A percentile compares a stretch with the other conserved stretches of the same genome.
Conservation (phyloP, 169 alveolate genomes). For the Neospora caninum region DNA sequence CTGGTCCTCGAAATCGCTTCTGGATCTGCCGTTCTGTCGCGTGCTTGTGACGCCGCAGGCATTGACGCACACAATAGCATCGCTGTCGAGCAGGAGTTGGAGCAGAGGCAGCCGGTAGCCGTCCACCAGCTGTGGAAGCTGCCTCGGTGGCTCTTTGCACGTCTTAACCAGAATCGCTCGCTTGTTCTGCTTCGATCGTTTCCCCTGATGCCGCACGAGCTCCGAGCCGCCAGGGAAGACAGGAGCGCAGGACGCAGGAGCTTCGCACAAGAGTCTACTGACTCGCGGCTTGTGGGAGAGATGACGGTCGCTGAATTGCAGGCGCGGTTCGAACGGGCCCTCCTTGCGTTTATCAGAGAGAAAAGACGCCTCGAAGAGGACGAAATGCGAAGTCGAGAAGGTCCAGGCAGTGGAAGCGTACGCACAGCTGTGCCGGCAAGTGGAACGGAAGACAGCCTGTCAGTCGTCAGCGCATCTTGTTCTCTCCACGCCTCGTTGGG, state of each 20-base stretch:
- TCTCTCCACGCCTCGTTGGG: too few species aligned
- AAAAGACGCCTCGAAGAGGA: not conserved
- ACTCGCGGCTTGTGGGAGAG: not conserved
- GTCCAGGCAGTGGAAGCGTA: too few species aligned
- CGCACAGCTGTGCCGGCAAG: too few species aligned
- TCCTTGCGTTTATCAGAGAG: not conserved
- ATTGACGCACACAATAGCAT: too few species aligned
- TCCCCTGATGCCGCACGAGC: conserved; percentile 10
- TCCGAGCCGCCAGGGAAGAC: not conserved
- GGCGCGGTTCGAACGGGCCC: not conserved
- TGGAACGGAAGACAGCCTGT: too few species aligned
- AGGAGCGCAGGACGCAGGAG: not conserved
- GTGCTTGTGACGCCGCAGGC: too few species aligned
- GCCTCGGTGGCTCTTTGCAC: not conserved
- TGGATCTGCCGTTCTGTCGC: too few species aligned
- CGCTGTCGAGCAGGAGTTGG: too few species aligned
- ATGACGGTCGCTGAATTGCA: not conserved
- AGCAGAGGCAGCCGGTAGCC: not conserved
- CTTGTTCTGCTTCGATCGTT: not conserved
- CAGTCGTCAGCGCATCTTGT: too few species aligned
- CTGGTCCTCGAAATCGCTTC: too few species aligned
- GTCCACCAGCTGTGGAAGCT: not conserved
- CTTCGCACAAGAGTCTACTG: not conserved
- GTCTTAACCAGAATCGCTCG: not conserved
- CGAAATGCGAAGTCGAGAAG: not conserved